A percentile compares a stretch with the other conserved stretches of the same genome.
These are phyloP conservation scores for Cocos nucifera DNA, from an alignment of 176 grass and related monocot species.

Conservation along the genomic window DNA sequence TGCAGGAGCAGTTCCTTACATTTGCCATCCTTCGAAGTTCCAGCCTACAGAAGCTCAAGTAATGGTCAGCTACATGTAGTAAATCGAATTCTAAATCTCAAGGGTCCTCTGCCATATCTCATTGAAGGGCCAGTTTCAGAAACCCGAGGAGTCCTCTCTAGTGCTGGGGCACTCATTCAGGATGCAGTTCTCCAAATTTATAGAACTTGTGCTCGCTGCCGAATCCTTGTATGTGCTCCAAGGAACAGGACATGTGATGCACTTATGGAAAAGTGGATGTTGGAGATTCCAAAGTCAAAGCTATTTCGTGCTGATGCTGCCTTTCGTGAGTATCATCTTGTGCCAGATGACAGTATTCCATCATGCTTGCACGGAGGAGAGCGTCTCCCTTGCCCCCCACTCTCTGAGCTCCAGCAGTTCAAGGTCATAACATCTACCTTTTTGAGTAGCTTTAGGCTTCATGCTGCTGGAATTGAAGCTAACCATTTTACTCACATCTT, in stretches of 20 bases:
- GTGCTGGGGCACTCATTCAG: not conserved
- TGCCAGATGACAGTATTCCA: slow-evolving; percentile 23
- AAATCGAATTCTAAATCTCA: slow-evolving; percentile 14
- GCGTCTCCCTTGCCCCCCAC: slow-evolving; percentile 20
- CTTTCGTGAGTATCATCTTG: slow-evolving; percentile 11
- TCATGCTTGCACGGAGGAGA: slow-evolving; percentile 10
- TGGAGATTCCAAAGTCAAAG: not conserved
- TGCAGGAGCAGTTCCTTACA: not conserved
- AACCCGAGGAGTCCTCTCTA: not conserved
- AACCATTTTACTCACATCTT: slow-evolving; percentile 35
- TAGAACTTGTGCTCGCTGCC: not conserved
- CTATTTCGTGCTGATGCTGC: slow-evolving; percentile 35
- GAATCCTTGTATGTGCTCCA: slow-evolving; percentile 25
- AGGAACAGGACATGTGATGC: slow-evolving; percentile 24
- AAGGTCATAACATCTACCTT: slow-evolving; percentile 24
- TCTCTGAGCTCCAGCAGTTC: slow-evolving; percentile 5
- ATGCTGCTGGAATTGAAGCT: slow-evolving; percentile 15
- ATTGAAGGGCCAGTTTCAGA: slow-evolving; percentile 20
- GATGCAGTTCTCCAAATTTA: slow-evolving; percentile 18
- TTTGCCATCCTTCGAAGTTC: not conserved
- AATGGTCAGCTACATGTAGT: not conserved
- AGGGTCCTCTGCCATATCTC: slow-evolving; percentile 22
- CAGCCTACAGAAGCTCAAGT: not conserved
- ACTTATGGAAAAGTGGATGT: not conserved
- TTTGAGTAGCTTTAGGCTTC: slow-evolving; percentile 23